Conservation (phyloP, 2,329 filamentous ascomycete genomes). For the Waltergamsia citrina region DNA sequence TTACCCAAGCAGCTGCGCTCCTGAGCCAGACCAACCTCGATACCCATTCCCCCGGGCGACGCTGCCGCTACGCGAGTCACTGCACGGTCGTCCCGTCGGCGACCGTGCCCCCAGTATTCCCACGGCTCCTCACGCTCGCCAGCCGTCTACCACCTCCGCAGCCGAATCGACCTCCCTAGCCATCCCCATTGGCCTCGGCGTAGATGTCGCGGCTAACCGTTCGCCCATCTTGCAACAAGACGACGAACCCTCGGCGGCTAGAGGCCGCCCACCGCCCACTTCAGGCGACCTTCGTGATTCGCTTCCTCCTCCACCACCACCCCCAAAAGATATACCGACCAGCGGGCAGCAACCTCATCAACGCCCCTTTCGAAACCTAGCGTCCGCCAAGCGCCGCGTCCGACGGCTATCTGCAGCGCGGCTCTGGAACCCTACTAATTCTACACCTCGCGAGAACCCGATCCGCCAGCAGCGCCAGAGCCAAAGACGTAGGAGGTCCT, state of each 20-base stretch:
- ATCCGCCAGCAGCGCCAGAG: conserved; percentile 14
- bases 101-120: conserved; percentile 5
- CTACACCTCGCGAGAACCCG: conserved; percentile 34
- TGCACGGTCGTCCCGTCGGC: conserved; percentile 6
- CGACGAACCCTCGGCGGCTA: background rate
- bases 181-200: background rate
- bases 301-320: background rate
- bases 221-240: background rate
- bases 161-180: conserved; percentile 2
- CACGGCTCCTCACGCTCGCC: conserved; percentile 7
- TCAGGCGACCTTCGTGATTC: background rate
- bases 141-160: conserved; percentile 2
- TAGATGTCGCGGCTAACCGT: background rate
- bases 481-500: conserved; percentile 37
- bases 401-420: conserved; percentile 35
- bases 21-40: background rate
- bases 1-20: background rate
- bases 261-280: background rate
- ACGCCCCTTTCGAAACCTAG: conserved; percentile 31
- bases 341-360: background rate
- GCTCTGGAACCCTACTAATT: conserved; percentile 54
- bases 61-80: background rate
- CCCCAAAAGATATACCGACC: background rate
- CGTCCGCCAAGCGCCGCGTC: conserved; percentile 17
- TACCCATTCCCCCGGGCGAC: background rate